These are phyloP conservation scores for Alternaria sp. DNA, from an alignment of 2,329 filamentous ascomycete genomes.

Conservation along the genomic window DNA sequence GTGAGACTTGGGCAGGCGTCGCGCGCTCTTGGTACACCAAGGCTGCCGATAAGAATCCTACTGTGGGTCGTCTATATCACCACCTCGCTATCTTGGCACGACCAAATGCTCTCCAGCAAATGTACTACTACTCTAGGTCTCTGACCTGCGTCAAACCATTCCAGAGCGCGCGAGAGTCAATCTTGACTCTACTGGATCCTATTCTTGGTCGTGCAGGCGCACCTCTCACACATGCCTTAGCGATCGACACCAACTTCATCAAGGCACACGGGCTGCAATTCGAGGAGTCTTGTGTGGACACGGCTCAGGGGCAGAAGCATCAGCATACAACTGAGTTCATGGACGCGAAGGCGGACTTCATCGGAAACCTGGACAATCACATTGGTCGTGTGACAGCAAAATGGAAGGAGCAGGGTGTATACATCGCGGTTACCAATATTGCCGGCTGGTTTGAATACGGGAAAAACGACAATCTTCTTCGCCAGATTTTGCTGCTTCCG, in stretches of 20 bases:
- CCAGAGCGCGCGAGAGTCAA: conserved; percentile 69
- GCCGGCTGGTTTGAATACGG: conserved; percentile 63
- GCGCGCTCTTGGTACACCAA: conserved; percentile 81
- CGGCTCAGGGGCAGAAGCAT: not conserved
- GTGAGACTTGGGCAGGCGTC: conserved; percentile 82
- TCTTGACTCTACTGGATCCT: conserved; percentile 70
- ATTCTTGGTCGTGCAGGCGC: conserved; percentile 48
- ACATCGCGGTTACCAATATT: conserved; percentile 64
- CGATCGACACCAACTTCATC: conserved; percentile 67
- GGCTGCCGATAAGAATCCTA: conserved; percentile 77
- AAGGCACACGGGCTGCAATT: conserved; percentile 70
- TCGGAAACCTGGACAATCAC: conserved; percentile 61
- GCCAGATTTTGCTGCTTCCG: conserved; percentile 25
- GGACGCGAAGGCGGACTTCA: conserved; percentile 56
- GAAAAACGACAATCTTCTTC: conserved; percentile 50
- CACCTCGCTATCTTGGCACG: conserved; percentile 81
- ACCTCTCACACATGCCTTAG: conserved; percentile 41
- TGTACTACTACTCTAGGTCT: conserved; percentile 75
- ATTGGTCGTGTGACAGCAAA: conserved; percentile 60
- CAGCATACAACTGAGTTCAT: conserved; percentile 53
- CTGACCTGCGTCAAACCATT: conserved; percentile 74
- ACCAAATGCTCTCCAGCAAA: conserved; percentile 71
- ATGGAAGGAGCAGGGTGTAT: conserved; percentile 64
- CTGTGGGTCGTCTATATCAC: conserved; percentile 81
- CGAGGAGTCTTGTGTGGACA: conserved; percentile 51